A percentile compares a stretch with the other conserved stretches of the same genome.
phyloP scores from a whole-genome alignment of 331 rosid species.

The Quercus phellos region DNA sequence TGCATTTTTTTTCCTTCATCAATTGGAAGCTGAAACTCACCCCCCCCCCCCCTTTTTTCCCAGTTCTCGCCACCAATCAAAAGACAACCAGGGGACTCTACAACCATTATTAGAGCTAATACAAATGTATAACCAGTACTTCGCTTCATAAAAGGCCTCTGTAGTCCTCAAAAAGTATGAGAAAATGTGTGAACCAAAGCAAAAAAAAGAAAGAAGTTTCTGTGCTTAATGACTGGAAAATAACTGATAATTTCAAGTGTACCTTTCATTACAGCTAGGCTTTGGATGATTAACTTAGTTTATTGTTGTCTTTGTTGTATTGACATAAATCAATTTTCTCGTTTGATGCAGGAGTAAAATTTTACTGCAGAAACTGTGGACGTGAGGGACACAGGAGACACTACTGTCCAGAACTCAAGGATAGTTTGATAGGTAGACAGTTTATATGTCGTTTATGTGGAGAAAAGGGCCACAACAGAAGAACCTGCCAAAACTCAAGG shows the following conservation, averaged over 20 bases:
- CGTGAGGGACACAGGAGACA: conserved; percentile 85
- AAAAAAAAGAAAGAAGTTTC: too few relatives aligned
- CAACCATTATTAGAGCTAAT: too few relatives aligned
- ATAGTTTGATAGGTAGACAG: conserved; percentile 28
- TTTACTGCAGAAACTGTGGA: conserved; percentile 81
- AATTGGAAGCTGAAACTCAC: too few relatives aligned
- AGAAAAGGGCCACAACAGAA: conserved; percentile 77
- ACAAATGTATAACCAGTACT: too few relatives aligned
- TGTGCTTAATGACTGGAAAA: background rate
- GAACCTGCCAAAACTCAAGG: conserved; percentile 57
- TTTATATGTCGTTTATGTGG: conserved; percentile 62
- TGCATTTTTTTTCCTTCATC: too few relatives aligned
- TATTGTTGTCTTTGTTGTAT: background rate
- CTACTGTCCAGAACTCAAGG: conserved; percentile 87
- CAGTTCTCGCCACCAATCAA: too few relatives aligned
- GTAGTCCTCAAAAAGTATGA: too few relatives aligned
- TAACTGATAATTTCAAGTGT: background rate
- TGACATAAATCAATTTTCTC: background rate
- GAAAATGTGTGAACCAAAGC: too few relatives aligned
- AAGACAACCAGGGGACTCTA: too few relatives aligned
- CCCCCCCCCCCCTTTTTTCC: too few relatives aligned
- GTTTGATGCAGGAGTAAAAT: conserved; percentile 62
- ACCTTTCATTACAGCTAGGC: background rate
- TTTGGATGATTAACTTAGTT: background rate
- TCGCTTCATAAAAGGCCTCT: too few relatives aligned